Evolutionary conservation across 768 basidiomycete species (phyloP).

Genomic region (Auricularia sp.): DNA sequence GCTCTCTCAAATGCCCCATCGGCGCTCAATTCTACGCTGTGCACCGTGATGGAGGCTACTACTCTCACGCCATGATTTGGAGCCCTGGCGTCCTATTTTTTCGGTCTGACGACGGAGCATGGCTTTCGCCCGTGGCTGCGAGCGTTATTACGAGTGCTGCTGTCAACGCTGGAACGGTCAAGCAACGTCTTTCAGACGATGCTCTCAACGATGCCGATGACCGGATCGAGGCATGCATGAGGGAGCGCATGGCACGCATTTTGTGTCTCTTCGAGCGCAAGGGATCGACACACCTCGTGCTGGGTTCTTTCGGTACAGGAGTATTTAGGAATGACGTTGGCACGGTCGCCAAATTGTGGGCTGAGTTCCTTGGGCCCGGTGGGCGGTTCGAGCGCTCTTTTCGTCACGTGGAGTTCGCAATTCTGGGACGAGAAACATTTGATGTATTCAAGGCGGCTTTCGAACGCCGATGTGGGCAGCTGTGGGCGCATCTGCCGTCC

Average conservation of each 20-base stretch:
- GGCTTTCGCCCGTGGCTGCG: constrained; percentile 47
- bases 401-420: constrained; percentile 56
- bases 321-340: constrained; percentile 59
- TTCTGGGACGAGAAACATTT: constrained; percentile 44
- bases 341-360: constrained; percentile 54
- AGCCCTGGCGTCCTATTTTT: constrained; percentile 55
- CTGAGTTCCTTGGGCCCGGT: constrained; percentile 39
- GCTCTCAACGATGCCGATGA: constrained; percentile 19
- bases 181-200: constrained; percentile 18
- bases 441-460: constrained; percentile 32
- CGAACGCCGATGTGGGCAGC: constrained; percentile 6
- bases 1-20: constrained; percentile 44
- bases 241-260: constrained; percentile 60
- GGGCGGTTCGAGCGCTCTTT: constrained; percentile 51
- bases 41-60: constrained; percentile 45
- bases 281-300: constrained; percentile 48
- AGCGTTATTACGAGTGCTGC: constrained; percentile 67
- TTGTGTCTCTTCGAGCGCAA: constrained; percentile 55
- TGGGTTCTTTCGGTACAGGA: constrained; percentile 73
- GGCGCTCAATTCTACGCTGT: constrained; percentile 54
- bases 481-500: not conserved
- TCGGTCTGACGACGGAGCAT: constrained; percentile 51
- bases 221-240: constrained; percentile 48
- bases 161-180: constrained; percentile 56
- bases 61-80: constrained; percentile 73